Evolutionary conservation across 345 rosid genomes (phyloP).

Genomic region (Alliaria petiolata): DNA sequence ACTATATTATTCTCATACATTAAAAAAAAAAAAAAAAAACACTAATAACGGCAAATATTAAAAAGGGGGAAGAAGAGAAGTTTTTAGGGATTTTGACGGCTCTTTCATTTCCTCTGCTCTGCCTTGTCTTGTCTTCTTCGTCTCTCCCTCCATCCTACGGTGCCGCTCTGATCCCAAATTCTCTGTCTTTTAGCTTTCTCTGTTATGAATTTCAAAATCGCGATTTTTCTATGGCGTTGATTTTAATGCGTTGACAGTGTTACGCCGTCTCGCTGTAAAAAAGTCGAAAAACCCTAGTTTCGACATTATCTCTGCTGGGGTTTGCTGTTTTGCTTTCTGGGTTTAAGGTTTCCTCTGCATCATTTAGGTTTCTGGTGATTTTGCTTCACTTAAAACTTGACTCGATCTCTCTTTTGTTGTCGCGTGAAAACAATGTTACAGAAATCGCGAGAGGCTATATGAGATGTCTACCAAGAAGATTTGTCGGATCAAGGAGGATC

Average conservation of each 20-base stretch:
- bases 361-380: background rate
- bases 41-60: conserved; percentile 23
- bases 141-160: conserved; percentile 14
- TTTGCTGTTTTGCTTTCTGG: background rate
- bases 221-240: conserved; percentile 3
- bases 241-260: background rate
- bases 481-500: conserved; percentile 43
- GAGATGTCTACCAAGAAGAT: conserved; percentile 36
- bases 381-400: background rate
- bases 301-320: background rate
- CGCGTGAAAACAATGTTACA: background rate
- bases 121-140: background rate
- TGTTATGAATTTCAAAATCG: background rate
- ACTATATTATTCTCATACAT: background rate
- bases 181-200: background rate
- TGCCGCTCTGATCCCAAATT: conserved; percentile 17
- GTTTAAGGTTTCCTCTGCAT: background rate
- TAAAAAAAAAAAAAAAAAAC: background rate
- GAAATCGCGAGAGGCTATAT: conserved; percentile 9
- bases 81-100: conserved; percentile 20
- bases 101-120: background rate
- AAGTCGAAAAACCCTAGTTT: conserved; percentile 30
- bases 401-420: background rate
- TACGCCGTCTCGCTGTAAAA: background rate
- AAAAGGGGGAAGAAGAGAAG: conserved; percentile 18